These are phyloP conservation scores for Neckera pumila DNA, from an alignment of 225 moss, liverwort and hornwort genomes.

Conservation along the genomic window DNA sequence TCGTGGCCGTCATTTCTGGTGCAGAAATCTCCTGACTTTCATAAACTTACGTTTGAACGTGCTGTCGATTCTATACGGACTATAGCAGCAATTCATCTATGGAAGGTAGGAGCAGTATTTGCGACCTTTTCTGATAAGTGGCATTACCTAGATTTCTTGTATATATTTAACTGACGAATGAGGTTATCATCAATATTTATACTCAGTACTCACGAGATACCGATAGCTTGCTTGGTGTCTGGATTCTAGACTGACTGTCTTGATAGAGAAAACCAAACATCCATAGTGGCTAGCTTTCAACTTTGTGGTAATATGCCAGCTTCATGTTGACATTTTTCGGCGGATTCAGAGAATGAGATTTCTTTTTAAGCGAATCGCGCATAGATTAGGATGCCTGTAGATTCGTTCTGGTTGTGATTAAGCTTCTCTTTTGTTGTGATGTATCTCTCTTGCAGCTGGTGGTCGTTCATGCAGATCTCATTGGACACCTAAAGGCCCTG, in stretches of 20 bases:
- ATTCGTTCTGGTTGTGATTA: not conserved
- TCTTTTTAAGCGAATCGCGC: not conserved
- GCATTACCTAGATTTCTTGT: not conserved
- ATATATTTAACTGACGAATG: not conserved
- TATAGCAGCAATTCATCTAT: conserved; percentile 89
- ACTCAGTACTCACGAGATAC: not conserved
- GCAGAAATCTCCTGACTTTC: conserved; percentile 86
- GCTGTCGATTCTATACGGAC: conserved; percentile 89
- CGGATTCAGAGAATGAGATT: not conserved
- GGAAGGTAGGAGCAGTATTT: conserved; percentile 58
- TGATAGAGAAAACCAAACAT: not conserved
- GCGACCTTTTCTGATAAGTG: not conserved
- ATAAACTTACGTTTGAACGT: conserved; percentile 89
- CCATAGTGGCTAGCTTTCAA: not conserved
- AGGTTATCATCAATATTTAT: not conserved
- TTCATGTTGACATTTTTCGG: not conserved
- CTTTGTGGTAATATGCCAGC: not conserved
- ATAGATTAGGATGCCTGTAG: not conserved
- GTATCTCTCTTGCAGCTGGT: conserved; percentile 58
- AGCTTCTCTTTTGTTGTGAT: not conserved
- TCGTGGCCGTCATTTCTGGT: not conserved
- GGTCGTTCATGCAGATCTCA: conserved; percentile 92
- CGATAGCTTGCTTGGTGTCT: not conserved
- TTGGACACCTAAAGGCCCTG: conserved; percentile 93
- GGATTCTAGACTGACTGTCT: not conserved